These are phyloP conservation scores for Boletus rubroflammeus DNA, from an alignment of 768 basidiomycete genomes.

Conservation along the genomic window DNA sequence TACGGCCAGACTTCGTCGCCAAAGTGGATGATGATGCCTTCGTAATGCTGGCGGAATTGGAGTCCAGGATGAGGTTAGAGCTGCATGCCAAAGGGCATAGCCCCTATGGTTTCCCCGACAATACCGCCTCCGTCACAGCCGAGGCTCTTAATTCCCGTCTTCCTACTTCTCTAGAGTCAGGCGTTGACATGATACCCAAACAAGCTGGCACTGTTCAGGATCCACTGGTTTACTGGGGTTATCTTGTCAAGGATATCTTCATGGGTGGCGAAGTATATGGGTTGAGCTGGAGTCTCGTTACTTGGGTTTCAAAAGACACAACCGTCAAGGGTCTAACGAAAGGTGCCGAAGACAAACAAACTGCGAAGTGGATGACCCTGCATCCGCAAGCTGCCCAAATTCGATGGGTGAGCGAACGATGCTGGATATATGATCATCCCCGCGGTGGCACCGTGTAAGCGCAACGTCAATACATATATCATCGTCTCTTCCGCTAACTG, in stretches of 20 bases:
- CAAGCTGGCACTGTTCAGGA: conserved; percentile 37
- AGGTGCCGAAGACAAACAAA: conserved; percentile 93
- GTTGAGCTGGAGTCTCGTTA: conserved; percentile 81
- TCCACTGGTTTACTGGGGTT: conserved; percentile 84
- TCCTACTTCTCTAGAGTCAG: not conserved
- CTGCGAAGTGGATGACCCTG: conserved; percentile 85
- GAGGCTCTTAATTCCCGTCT: not conserved
- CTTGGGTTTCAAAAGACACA: conserved; percentile 80
- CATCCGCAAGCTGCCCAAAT: conserved; percentile 79
- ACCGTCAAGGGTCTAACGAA: conserved; percentile 59
- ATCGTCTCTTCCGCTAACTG: conserved; percentile 4
- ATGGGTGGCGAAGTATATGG: conserved; percentile 96
- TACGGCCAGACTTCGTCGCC: conserved; percentile 85
- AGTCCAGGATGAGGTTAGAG: conserved; percentile 79
- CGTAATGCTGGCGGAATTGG: conserved; percentile 91
- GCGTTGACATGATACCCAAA: not conserved
- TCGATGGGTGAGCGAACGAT: conserved; percentile 88
- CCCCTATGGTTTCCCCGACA: conserved; percentile 21
- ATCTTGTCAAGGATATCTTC: conserved; percentile 87
- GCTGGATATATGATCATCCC: conserved; percentile 99
- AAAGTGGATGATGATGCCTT: conserved; percentile 97
- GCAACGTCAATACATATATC: not conserved
- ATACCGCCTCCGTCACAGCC: not conserved
- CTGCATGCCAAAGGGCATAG: conserved; percentile 46
- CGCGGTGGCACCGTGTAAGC: conserved; percentile 88